Base-by-base conservation (phyloP, 108 stramenopile genomes). In the Aurantiochytrium sp. region DNA sequence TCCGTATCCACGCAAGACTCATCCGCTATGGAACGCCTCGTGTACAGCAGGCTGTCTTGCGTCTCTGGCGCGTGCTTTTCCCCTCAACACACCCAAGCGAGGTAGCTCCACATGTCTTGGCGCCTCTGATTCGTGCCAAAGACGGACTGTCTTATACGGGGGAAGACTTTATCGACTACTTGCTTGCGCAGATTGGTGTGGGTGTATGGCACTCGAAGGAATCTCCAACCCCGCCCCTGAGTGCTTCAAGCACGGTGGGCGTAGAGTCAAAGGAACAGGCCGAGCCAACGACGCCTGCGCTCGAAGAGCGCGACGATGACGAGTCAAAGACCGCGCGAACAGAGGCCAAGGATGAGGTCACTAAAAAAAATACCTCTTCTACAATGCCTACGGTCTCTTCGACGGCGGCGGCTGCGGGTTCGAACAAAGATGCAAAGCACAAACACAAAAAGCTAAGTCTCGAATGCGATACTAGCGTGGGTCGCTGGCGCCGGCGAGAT, bases 11-110 rank as follows among this genome's bases (percentile, higher is more conserved):
- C 51, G 76, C 76, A 6, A 55, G 23, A 3, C 51, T 83, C 3
- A 53, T 83, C 28, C 87, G 35, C 25, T 69, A 91, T 47, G 91
- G 91, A 43, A 91, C 90, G 5, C 21, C 89, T 19, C 72, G 91
- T 35, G 91, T 91, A 5, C 90, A 91, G 90, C 91, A 91, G 58
- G 90, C 90, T 19, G 73, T 89, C 12, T 47, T 88, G 25, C 90
- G 91, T 42, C 42, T 91, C 25, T 88, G 91, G 29, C 88, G 88
- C 44, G 90, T 89, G 25, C 43, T 91, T 8, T 90, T 91, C 23
- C 90, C 90, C 53, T 21, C 16, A 12, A 87, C 88, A 18, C 23
- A 72, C 14, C 91, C 87, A 5, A 19, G 43, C 58, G 45, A 47
- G 18, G 23, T 83, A 6, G 76, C 76, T 23, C 76, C 45, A 12